These are phyloP conservation scores for Colletotrichum abscissum DNA, from an alignment of 2,329 filamentous ascomycete species.

Conservation along the genomic window DNA sequence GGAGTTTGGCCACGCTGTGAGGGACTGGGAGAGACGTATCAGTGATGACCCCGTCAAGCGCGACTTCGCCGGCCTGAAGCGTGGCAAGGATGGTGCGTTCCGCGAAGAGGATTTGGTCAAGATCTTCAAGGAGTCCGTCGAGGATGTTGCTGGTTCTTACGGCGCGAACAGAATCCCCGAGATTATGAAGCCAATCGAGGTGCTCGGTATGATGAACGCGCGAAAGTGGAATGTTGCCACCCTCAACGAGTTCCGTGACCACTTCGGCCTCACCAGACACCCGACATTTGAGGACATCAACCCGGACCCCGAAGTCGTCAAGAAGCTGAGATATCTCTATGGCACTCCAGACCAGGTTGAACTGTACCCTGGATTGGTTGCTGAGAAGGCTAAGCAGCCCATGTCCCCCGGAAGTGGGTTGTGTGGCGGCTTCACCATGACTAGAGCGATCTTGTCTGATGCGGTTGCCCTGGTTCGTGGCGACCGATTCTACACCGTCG, in stretches of 20 bases:
- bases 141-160: conserved; percentile 61
- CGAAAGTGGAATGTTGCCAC: conserved; percentile 68
- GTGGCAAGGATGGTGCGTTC: conserved; percentile 61
- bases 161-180: conserved; percentile 67
- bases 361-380: conserved; percentile 63
- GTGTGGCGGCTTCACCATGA: conserved; percentile 57
- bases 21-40: conserved; percentile 51
- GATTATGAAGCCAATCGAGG: conserved; percentile 66
- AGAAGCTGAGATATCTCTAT: conserved; percentile 63
- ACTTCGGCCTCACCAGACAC: conserved; percentile 67
- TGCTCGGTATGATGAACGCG: conserved; percentile 69
- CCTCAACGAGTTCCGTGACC: conserved; percentile 72
- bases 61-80: conserved; percentile 60
- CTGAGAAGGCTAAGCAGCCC: conserved; percentile 58
- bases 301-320: conserved; percentile 62
- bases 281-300: conserved; percentile 70
- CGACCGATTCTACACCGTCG: conserved; percentile 72
- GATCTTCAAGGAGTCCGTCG: conserved; percentile 62
- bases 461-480: conserved; percentile 71
- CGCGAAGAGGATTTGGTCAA: conserved; percentile 65
- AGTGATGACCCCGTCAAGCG: conserved; percentile 63
- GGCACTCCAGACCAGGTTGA: conserved; percentile 72
- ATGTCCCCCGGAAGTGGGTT: conserved; percentile 59
- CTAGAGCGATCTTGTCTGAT: conserved; percentile 69
- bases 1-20: conserved; percentile 17